Conservation (phyloP, 176 grass and related monocot species). For the Musa acuminata region DNA sequence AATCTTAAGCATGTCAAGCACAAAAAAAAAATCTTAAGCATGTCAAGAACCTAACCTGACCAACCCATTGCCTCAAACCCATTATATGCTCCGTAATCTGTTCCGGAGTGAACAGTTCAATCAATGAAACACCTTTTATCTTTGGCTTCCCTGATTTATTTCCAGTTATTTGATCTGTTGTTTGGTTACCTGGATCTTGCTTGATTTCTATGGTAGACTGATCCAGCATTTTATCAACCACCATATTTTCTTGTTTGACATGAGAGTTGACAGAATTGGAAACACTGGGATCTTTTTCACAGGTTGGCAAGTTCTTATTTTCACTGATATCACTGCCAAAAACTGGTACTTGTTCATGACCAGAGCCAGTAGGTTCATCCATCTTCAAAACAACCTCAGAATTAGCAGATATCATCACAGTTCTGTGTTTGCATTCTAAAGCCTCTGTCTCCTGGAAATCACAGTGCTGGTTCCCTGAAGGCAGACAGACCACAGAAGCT, state of each 20-base stretch:
- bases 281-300: slow-evolving; percentile 39
- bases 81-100: slow-evolving; percentile 82
- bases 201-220: slow-evolving; percentile 51
- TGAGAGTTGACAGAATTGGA: slow-evolving; percentile 38
- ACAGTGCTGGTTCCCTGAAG: slow-evolving; percentile 40
- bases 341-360: slow-evolving; percentile 32
- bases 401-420: slow-evolving; percentile 34
- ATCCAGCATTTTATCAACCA: slow-evolving; percentile 42
- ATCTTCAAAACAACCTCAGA: slow-evolving; percentile 50
- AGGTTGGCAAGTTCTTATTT: slow-evolving; percentile 31
- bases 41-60: slow-evolving; percentile 56
- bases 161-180: slow-evolving; percentile 37
- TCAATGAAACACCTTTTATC: slow-evolving; percentile 97
- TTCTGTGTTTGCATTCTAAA: slow-evolving; percentile 48
- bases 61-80: slow-evolving; percentile 89
- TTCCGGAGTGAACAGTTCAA: slow-evolving; percentile 94
- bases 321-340: slow-evolving; percentile 38
- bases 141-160: slow-evolving; percentile 95
- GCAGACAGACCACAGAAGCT: slow-evolving; percentile 31
- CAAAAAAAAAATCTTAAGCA: too few species aligned
- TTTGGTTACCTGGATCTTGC: slow-evolving; percentile 55
- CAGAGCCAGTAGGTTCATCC: slow-evolving; percentile 10
- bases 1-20: too few species aligned
- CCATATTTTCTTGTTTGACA: slow-evolving; percentile 69
- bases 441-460: slow-evolving; percentile 39